Base-by-base conservation (phyloP, 1,284 basidiomycete species). In the Inonotus hispidus region DNA sequence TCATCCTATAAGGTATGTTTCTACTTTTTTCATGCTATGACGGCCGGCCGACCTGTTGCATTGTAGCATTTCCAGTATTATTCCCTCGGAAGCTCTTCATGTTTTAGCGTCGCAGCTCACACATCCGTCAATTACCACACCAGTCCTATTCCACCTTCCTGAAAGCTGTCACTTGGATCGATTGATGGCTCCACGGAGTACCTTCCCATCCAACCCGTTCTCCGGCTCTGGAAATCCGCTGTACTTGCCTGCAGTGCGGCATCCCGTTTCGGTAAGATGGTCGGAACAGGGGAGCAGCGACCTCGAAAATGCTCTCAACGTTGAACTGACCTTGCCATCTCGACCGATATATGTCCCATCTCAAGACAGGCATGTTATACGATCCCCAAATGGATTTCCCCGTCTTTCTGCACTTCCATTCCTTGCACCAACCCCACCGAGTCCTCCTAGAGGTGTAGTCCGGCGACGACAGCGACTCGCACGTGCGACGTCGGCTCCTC, bases 1-100 rank as follows among this genome's bases (percentile, higher is more conserved):
- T 0, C 92, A 95, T 72, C 93, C 92, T 2, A 90, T 95, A 70
- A 91, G 92, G 90, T 92, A 68, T 68, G 74, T 72, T 38, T 52
- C 29, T 49, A n/a, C n/a, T n/a, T 5, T 32, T 52, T 2, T 2
- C 27, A 37, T 49, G 32, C 13, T n/a, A 23, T 49, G 37, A 41
- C 53, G 8, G 58, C 45, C 70, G 57, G 66, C 65, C 68, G n/a
- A 45, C 25, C 60, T 37, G 56, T 47, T 14, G 61, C 62, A 19
- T 63, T 27, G 50, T 65, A 90, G 87, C 62, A 79, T 90, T 56
- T 90, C 88, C 1, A 72, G 75, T 54, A 79, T 91, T 8, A 81
- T 91, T 67, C 86, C 88, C 1, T 75, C 76, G 6, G 85, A 89
- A 63, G 75, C 83, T 14, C 66, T 88, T 25, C 68, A 80, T 21